These are phyloP conservation scores for Chaetomium sp. DNA, from an alignment of 2,329 filamentous ascomycete species.

Conservation along the genomic window DNA sequence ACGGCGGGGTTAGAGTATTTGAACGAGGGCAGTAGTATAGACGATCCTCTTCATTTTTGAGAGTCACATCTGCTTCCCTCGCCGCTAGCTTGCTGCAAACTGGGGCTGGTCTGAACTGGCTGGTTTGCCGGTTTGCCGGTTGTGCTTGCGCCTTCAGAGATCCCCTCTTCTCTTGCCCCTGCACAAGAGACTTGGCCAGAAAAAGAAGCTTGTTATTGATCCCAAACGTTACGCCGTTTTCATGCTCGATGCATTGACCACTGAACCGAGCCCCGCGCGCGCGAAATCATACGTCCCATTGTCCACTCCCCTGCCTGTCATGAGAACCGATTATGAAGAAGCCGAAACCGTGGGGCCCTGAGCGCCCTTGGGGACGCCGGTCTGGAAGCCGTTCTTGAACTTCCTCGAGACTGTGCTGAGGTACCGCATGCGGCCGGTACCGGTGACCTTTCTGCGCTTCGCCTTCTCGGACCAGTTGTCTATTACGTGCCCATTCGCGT, in stretches of 20 bases:
- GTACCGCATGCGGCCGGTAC: slow-evolving; percentile 93
- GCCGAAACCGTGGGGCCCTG: slow-evolving; percentile 59
- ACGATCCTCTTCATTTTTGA: slow-evolving; percentile 30
- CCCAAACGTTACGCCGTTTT: slow-evolving; percentile 36
- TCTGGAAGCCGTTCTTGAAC: slow-evolving; percentile 98
- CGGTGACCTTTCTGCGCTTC: slow-evolving; percentile 99
- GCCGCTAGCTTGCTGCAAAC: slow-evolving; percentile 29
- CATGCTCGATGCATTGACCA: slow-evolving; percentile 35
- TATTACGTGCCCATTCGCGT: slow-evolving; percentile 45
- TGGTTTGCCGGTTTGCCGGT: slow-evolving; percentile 4
- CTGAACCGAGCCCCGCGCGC: slow-evolving; percentile 32
- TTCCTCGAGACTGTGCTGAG: slow-evolving; percentile 88
- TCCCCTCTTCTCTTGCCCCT: slow-evolving; percentile 4
- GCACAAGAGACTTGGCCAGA: slow-evolving; percentile 21
- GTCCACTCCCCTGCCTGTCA: slow-evolving; percentile 29
- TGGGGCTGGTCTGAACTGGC: slow-evolving; percentile 11
- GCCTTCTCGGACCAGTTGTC: slow-evolving; percentile 99
- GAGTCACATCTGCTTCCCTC: slow-evolving; percentile 14
- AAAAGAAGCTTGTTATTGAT: slow-evolving; percentile 27
- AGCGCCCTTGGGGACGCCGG: slow-evolving; percentile 81
- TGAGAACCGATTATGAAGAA: slow-evolving; percentile 31
- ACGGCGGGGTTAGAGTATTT: slow-evolving; percentile 82
- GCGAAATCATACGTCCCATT: slow-evolving; percentile 35
- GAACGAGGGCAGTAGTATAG: slow-evolving; percentile 66
- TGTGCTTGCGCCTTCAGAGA: slow-evolving; percentile 11